Evolutionary conservation across 352 stramenopile species (phyloP).

Genomic region (Phytophthora pisi): DNA sequence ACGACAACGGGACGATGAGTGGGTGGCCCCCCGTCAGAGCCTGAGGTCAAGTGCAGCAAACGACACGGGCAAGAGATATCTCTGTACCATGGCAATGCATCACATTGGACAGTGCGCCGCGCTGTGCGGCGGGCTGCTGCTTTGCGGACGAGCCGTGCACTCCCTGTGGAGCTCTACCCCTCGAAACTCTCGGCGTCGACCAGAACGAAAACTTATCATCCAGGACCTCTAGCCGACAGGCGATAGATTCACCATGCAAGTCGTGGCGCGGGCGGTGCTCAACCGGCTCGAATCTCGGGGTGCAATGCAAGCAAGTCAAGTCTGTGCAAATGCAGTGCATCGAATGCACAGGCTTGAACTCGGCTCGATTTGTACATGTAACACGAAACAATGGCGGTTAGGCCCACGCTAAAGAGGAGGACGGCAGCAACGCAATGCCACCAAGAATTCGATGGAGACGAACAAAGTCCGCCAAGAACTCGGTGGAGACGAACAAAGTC

Average conservation of each 20-base stretch:
- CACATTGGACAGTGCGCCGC: constrained; percentile 23
- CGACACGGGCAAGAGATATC: constrained; percentile 6
- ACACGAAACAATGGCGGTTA: not conserved
- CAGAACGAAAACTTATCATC: constrained; percentile 3
- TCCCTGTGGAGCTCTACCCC: not conserved
- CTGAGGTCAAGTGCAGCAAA: constrained; percentile 5
- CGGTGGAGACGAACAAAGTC: too few species aligned
- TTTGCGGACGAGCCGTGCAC: not conserved
- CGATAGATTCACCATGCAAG: not conserved
- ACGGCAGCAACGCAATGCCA: not conserved
- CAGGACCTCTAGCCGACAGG: not conserved
- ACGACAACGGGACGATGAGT: constrained; percentile 14
- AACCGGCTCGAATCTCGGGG: too few species aligned
- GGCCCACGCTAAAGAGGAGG: constrained; percentile 19
- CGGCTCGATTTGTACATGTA: constrained; percentile 22
- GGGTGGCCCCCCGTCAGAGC: not conserved
- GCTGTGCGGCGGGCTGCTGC: constrained; percentile 7
- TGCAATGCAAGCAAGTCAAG: too few species aligned
- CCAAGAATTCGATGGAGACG: not conserved
- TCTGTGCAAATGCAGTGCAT: not conserved
- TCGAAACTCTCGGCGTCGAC: not conserved
- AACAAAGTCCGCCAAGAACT: too few species aligned
- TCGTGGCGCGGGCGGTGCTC: too few species aligned
- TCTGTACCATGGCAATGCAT: not conserved
- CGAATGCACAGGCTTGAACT: constrained; percentile 17